Conservation (phyloP, 345 rosid species). For the Carallia brachiata region DNA sequence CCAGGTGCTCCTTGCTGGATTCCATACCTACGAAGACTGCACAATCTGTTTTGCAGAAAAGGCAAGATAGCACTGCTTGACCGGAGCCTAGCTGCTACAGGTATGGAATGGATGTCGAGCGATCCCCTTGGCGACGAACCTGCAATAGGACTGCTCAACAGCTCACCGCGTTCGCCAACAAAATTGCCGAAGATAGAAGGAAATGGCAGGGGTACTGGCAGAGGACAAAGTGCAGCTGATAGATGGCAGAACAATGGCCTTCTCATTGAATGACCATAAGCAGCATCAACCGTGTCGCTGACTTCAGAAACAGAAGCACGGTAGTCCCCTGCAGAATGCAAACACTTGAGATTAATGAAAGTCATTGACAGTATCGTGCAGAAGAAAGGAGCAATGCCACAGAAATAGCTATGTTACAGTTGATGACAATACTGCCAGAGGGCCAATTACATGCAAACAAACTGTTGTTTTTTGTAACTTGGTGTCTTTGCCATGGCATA, state of each 20-base stretch:
- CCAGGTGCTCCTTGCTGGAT: conserved; percentile 63
- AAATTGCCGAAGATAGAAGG: conserved; percentile 74
- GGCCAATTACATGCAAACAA: background rate
- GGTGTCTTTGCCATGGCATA: too few relatives aligned
- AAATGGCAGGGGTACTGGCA: conserved; percentile 87
- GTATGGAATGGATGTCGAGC: conserved; percentile 71
- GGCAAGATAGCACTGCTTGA: conserved; percentile 71
- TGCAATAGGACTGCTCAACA: conserved; percentile 48
- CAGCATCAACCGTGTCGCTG: conserved; percentile 43
- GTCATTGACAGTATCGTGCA: background rate
- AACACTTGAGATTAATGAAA: background rate
- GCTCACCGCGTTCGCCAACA: conserved; percentile 71
- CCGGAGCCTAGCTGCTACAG: conserved; percentile 67
- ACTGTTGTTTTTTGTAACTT: too few relatives aligned
- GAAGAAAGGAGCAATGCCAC: background rate
- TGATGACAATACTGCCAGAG: background rate
- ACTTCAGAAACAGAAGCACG: conserved; percentile 65
- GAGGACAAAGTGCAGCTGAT: conserved; percentile 71
- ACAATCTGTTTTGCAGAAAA: conserved; percentile 57
- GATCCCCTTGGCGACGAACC: conserved; percentile 55
- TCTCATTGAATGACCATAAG: conserved; percentile 39
- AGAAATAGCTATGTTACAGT: background rate
- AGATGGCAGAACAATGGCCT: conserved; percentile 66
- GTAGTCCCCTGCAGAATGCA: conserved; percentile 37
- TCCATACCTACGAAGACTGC: conserved; percentile 53